Conservation (phyloP, 2,329 filamentous ascomycete genomes). For the Ceratocystis lukuohia region DNA sequence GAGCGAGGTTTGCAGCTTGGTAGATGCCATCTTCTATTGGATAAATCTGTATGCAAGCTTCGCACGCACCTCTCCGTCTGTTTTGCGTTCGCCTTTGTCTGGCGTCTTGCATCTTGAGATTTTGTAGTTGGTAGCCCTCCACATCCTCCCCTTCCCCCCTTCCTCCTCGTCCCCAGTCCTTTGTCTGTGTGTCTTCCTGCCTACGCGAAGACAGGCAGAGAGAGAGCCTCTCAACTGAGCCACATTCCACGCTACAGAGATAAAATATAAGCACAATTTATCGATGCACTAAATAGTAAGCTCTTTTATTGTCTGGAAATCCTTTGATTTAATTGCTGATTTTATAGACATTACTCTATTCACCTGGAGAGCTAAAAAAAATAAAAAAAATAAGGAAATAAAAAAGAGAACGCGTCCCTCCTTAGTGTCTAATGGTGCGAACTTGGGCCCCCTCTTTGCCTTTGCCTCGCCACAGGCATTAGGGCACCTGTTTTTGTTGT, state of each 20-base stretch:
- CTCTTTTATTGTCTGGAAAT: background rate
- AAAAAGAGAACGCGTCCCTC: background rate
- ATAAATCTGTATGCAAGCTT: background rate
- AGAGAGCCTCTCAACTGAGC: background rate
- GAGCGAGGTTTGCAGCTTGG: too few species aligned
- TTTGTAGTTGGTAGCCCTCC: background rate
- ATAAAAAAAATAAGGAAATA: background rate
- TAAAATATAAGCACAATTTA: background rate
- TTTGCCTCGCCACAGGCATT: too few species aligned
- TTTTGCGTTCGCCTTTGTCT: too few species aligned
- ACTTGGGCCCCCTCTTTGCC: too few species aligned
- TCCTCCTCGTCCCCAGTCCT: background rate
- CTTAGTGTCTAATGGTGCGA: too few species aligned
- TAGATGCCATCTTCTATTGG: too few species aligned
- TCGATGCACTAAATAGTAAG: background rate
- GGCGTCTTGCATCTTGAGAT: too few species aligned
- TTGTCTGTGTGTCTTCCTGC: conserved; percentile 4
- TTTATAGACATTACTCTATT: background rate
- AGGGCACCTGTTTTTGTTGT: too few species aligned
- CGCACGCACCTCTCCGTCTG: background rate
- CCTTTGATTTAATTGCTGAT: background rate
- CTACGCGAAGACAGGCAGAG: background rate
- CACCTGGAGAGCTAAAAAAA: too few species aligned
- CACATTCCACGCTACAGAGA: background rate
- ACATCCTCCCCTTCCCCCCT: background rate